phyloP scores from a whole-genome alignment of 352 stramenopile species.

The Phytopythium ostracodes region DNA sequence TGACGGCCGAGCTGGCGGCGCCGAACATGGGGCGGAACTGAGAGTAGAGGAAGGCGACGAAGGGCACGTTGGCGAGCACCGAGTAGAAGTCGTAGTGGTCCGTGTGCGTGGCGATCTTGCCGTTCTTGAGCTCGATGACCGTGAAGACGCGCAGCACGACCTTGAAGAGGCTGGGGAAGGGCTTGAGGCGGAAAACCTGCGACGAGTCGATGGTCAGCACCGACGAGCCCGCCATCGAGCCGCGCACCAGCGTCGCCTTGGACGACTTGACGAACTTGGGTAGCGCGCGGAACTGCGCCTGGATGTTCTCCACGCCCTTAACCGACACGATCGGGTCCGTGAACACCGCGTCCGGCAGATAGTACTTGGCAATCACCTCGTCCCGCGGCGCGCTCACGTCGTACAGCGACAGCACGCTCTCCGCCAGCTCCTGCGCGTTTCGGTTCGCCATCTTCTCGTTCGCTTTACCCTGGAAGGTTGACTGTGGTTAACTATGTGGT shows the following conservation, averaged over 20 bases:
- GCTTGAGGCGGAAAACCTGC: constrained; percentile 68
- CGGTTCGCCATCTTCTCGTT: constrained; percentile 43
- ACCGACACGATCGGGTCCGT: constrained; percentile 77
- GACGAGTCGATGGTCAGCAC: constrained; percentile 84
- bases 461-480: not conserved
- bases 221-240: constrained; percentile 72
- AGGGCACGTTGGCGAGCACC: constrained; percentile 72
- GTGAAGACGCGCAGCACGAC: constrained; percentile 75
- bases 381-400: constrained; percentile 62
- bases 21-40: constrained; percentile 77
- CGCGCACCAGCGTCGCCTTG: constrained; percentile 75
- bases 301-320: constrained; percentile 72
- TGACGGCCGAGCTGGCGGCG: constrained; percentile 55
- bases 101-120: constrained; percentile 74
- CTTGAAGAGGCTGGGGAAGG: constrained; percentile 69
- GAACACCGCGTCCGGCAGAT: constrained; percentile 72
- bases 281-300: constrained; percentile 80
- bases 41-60: constrained; percentile 77
- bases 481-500: not conserved
- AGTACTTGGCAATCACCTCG: constrained; percentile 75
- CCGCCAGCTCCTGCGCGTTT: constrained; percentile 71
- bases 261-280: constrained; percentile 73
- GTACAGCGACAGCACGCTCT: constrained; percentile 83
- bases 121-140: constrained; percentile 80
- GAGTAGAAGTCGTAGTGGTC: constrained; percentile 85